Evolutionary conservation across 1,284 basidiomycete species (phyloP), one percentile per base, ranked within the genome.

Genomic region (Apiotrichum domesticum): DNA sequence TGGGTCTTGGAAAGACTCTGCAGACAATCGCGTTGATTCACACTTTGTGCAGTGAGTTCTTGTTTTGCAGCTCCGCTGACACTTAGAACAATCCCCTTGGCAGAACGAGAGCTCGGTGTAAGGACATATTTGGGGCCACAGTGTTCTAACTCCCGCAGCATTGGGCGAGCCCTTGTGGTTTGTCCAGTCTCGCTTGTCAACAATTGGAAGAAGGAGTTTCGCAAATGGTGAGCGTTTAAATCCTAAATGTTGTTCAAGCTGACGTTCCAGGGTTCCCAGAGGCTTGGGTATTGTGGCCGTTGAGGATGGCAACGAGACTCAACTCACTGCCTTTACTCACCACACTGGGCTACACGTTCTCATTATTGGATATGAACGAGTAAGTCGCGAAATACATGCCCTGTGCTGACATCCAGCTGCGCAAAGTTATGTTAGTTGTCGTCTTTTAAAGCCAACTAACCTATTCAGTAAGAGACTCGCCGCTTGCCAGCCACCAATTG

Each of bases 161-260:
- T 88, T 4, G 84, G 85, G 51, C 93, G 92, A 69, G 88, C 85
- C 5, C 79, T 97, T 48, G 87, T 99, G 56, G 96, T 95, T 33
- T 97, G 95, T 69, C 96, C 96, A 0, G 92, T 97, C 7, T 87
- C 93, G 3, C 80, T 99, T 35, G 82, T 95, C 58, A 89, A 93
- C 85, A 98, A 98, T 69, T 99, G 96, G 96, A 88, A 86, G 69
- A 85, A 85, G 51, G 96, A 99, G 75, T 94, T 99, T 68, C 81
- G 86, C 66, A 98, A 98, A 78, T 98, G 96, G 90, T 84, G 51
- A 55, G 47, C 21, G 21, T 21, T 21, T 21, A 21, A 21, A 21
- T 13, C 13, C 29, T 32, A 5, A 4, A 32, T 3, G 77, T 63
- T 52, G 9, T 41, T 21, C 21, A 21, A 21, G 29, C 29, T 58